Conservation (phyloP, 2,329 filamentous ascomycete genomes). For the Bipolaris oryzae region DNA sequence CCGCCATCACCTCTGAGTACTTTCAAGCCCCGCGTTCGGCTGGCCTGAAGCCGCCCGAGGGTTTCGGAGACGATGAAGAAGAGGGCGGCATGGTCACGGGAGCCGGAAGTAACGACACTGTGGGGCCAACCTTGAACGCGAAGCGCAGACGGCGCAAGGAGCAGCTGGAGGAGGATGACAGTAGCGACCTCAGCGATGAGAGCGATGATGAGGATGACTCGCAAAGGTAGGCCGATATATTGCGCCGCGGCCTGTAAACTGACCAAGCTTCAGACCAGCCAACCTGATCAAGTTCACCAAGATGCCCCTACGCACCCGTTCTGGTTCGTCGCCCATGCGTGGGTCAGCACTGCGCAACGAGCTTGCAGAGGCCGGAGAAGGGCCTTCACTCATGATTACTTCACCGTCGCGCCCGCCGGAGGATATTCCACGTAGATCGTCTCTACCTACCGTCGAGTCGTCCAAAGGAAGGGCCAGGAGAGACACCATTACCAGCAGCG, state of each 20-base stretch:
- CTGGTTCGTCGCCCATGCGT: slow-evolving; percentile 81
- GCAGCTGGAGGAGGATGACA: slow-evolving; percentile 83
- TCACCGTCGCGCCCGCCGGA: slow-evolving; percentile 60
- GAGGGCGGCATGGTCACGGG: slow-evolving; percentile 73
- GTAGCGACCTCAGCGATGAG: slow-evolving; percentile 82
- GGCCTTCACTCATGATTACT: slow-evolving; percentile 59
- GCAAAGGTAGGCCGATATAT: slow-evolving; percentile 35
- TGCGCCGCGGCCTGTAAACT: neutral
- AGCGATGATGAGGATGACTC: slow-evolving; percentile 76
- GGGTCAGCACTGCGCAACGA: slow-evolving; percentile 61
- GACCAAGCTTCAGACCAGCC: slow-evolving; percentile 61
- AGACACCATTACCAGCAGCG: slow-evolving; percentile 81
- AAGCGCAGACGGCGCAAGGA: slow-evolving; percentile 72
- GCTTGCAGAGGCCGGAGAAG: slow-evolving; percentile 57
- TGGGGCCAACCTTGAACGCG: slow-evolving; percentile 67
- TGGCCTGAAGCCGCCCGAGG: slow-evolving; percentile 58
- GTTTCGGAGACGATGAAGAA: slow-evolving; percentile 73
- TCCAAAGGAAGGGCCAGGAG: slow-evolving; percentile 72
- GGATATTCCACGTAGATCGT: slow-evolving; percentile 59
- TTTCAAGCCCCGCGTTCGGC: slow-evolving; percentile 72
- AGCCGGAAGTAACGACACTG: slow-evolving; percentile 67
- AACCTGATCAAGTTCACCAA: slow-evolving; percentile 96
- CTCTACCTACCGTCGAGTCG: slow-evolving; percentile 72
- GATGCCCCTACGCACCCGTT: slow-evolving; percentile 85
- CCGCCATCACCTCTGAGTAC: slow-evolving; percentile 81